phyloP scores from a whole-genome alignment of 306 rosid species.

The Begonia fuchsioides region DNA sequence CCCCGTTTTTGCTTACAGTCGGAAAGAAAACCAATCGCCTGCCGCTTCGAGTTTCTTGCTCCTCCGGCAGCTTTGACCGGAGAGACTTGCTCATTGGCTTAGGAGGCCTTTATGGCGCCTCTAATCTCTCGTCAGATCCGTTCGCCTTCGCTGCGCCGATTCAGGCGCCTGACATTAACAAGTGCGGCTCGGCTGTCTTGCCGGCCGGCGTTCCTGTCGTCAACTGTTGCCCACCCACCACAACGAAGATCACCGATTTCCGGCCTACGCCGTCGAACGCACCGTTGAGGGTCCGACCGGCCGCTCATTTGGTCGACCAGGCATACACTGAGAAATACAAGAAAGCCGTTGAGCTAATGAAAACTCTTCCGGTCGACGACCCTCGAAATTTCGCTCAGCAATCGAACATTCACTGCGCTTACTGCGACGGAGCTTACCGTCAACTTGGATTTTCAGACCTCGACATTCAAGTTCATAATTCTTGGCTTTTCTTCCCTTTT shows the following conservation, averaged over 20 bases:
- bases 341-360: conserved; percentile 50
- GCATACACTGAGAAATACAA: conserved; percentile 36
- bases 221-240: conserved; percentile 60
- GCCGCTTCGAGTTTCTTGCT: not conserved
- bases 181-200: conserved; percentile 40
- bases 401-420: conserved; percentile 68
- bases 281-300: conserved; percentile 32
- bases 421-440: conserved; percentile 62
- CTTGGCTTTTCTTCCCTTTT: conserved; percentile 79
- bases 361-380: conserved; percentile 39
- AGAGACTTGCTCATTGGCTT: conserved; percentile 52
- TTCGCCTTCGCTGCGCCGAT: conserved; percentile 48
- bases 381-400: conserved; percentile 62
- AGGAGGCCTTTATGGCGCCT: conserved; percentile 44
- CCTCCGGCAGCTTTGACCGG: conserved; percentile 20
- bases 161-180: conserved; percentile 26
- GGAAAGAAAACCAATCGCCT: too few species aligned
- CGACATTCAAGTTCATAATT: conserved; percentile 56
- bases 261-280: conserved; percentile 6
- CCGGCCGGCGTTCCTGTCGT: conserved; percentile 15
- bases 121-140: conserved; percentile 18
- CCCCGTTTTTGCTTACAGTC: too few species aligned
- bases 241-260: conserved; percentile 31
- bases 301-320: conserved; percentile 34
- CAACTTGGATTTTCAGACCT: conserved; percentile 52